phyloP scores from a whole-genome alignment of 2,329 filamentous ascomycete genomes.

The Pseudogymnoascus sp. region DNA sequence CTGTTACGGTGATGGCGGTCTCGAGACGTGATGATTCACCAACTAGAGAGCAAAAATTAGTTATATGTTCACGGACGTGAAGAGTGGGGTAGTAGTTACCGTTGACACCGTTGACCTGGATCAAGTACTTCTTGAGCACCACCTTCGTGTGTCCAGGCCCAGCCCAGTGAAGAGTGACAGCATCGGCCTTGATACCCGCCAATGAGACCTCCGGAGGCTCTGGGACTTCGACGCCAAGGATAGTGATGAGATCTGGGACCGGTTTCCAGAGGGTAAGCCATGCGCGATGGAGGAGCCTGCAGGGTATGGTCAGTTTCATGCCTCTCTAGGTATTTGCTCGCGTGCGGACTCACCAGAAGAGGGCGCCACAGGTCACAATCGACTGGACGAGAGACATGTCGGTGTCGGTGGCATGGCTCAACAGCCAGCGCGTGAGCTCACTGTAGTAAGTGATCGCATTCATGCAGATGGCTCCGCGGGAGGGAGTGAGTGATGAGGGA shows the following conservation, averaged over 20 bases:
- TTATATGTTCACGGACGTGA: neutral
- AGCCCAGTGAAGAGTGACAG: slow-evolving; percentile 87
- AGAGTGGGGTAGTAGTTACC: slow-evolving; percentile 43
- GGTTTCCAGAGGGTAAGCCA: slow-evolving; percentile 86
- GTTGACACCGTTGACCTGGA: slow-evolving; percentile 89
- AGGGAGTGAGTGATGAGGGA: neutral
- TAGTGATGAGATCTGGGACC: slow-evolving; percentile 80
- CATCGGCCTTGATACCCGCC: slow-evolving; percentile 78
- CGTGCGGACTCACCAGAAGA: slow-evolving; percentile 23
- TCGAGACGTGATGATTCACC: slow-evolving; percentile 76
- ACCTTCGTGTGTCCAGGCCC: slow-evolving; percentile 56
- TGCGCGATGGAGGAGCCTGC: slow-evolving; percentile 74
- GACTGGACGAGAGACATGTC: slow-evolving; percentile 28
- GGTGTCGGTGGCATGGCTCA: slow-evolving; percentile 26
- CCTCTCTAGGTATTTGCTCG: neutral
- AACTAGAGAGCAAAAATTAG: slow-evolving; percentile 42
- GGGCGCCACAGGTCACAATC: slow-evolving; percentile 25
- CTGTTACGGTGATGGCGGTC: slow-evolving; percentile 83
- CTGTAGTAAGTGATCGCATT: slow-evolving; percentile 25
- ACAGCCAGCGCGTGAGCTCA: slow-evolving; percentile 26
- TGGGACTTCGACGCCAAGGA: slow-evolving; percentile 90
- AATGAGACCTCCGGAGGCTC: slow-evolving; percentile 82
- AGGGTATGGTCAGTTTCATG: neutral
- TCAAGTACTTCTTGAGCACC: slow-evolving; percentile 70
- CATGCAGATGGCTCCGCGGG: slow-evolving; percentile 22